Evolutionary conservation across 208 protist species (phyloP).

Genomic region (Leishmania guyanensis): DNA sequence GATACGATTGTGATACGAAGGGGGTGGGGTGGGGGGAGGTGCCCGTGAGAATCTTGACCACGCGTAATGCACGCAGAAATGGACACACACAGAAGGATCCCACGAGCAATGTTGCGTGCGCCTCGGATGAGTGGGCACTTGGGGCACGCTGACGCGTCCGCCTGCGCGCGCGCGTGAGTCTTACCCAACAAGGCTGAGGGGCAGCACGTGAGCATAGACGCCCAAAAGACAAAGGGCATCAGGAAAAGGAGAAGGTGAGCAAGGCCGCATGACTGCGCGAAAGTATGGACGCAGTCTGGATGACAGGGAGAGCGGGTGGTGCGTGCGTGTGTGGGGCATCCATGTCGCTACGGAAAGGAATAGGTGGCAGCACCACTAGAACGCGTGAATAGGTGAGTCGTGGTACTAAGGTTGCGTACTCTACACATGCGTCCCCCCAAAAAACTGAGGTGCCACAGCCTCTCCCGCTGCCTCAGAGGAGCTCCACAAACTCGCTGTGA

Average conservation of each 20-base stretch:
- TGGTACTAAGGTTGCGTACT: not conserved
- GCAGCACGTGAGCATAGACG: not conserved
- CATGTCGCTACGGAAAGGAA: not conserved
- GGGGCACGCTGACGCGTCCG: not conserved
- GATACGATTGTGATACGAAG: slow-evolving; percentile 3
- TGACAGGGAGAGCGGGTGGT: too few species aligned
- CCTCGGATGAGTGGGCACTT: not conserved
- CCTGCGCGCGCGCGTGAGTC: not conserved
- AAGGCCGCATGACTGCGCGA: too few species aligned
- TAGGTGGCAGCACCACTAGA: not conserved
- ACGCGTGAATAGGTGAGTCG: not conserved
- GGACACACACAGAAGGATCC: not conserved
- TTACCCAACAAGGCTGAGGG: not conserved
- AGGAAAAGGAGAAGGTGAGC: too few species aligned
- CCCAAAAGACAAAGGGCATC: not conserved
- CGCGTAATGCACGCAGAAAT: not conserved
- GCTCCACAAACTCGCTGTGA: slow-evolving; percentile 12
- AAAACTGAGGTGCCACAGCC: not conserved
- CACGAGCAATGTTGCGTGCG: not conserved
- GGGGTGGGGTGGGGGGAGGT: not conserved
- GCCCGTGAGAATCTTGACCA: not conserved
- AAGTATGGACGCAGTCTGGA: too few species aligned
- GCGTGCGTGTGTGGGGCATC: not conserved
- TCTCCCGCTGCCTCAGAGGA: slow-evolving; percentile 7
- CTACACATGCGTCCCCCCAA: not conserved